phyloP scores from a whole-genome alignment of 2,329 filamentous ascomycete species.

The Aureobasidium sp. region DNA sequence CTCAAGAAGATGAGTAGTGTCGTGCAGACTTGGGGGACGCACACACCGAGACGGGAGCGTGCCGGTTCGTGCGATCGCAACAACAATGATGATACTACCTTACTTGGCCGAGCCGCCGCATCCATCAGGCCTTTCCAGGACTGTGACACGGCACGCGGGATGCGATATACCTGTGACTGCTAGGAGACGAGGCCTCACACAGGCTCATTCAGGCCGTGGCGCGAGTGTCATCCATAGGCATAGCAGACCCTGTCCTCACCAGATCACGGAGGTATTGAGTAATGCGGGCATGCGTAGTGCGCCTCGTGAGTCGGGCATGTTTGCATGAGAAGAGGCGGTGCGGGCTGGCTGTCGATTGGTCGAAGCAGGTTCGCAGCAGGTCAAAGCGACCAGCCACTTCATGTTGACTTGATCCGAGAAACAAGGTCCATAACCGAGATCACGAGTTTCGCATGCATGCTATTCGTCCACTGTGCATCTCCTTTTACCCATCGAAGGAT shows the following conservation, averaged over 20 bases:
- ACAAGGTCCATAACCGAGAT: slow-evolving; percentile 1
- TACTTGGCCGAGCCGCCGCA: slow-evolving; percentile 2
- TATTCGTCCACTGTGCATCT: neutral
- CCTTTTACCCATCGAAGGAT: neutral
- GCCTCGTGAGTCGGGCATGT: slow-evolving; percentile 15
- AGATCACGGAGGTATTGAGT: slow-evolving; percentile 2
- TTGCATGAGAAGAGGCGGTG: slow-evolving; percentile 13
- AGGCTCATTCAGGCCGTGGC: neutral
- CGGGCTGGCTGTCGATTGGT: slow-evolving; percentile 5
- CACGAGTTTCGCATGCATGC: neutral
- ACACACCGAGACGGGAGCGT: slow-evolving; percentile 7
- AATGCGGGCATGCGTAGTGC: slow-evolving; percentile 11
- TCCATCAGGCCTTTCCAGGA: neutral
- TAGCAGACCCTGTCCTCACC: slow-evolving; percentile 5
- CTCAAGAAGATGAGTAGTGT: slow-evolving; percentile 1
- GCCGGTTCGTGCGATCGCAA: slow-evolving; percentile 14
- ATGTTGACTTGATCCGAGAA: neutral
- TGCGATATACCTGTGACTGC: slow-evolving; percentile 4
- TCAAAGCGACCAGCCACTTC: slow-evolving; percentile 13
- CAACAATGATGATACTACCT: neutral
- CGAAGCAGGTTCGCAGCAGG: neutral
- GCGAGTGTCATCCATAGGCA: neutral
- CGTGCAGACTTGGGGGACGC: neutral
- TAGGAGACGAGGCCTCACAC: neutral
- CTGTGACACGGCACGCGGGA: slow-evolving; percentile 11